phyloP scores from a whole-genome alignment of 2,329 filamentous ascomycete species.

The Sporothrix brunneoviolacea region DNA sequence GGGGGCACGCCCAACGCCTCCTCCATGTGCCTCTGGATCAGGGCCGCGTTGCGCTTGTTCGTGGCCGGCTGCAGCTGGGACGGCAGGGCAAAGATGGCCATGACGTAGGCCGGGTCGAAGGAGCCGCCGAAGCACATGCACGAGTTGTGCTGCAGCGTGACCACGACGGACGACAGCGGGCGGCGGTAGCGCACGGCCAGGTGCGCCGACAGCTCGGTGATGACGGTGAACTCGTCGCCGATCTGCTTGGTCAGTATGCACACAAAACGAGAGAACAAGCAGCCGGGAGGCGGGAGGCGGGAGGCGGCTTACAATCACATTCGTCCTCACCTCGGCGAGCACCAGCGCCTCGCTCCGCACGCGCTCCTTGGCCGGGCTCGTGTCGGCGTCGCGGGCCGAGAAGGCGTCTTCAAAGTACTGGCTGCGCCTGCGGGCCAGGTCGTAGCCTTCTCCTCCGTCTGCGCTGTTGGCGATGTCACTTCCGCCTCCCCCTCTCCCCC shows the following conservation, averaged over 20 bases:
- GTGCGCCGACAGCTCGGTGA: conserved; percentile 65
- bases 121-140: conserved; percentile 69
- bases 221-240: conserved; percentile 66
- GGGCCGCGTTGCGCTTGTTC: conserved; percentile 73
- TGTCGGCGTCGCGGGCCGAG: conserved; percentile 23
- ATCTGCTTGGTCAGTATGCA: too few species aligned
- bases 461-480: neutral
- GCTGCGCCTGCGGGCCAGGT: conserved; percentile 27
- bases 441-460: neutral
- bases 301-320: too few species aligned
- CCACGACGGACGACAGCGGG: conserved; percentile 64
- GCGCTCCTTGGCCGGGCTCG: conserved; percentile 36
- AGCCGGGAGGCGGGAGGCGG: too few species aligned
- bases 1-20: conserved; percentile 61
- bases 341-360: conserved; percentile 51
- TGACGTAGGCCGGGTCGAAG: conserved; percentile 71
- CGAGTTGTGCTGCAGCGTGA: conserved; percentile 68
- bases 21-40: conserved; percentile 69
- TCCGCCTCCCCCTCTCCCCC: neutral
- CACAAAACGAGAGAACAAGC: too few species aligned
- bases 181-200: conserved; percentile 71
- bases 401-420: conserved; percentile 43
- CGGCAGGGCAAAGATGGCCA: conserved; percentile 66
- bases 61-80: conserved; percentile 62
- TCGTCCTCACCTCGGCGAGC: conserved; percentile 57